Evolutionary conservation across 208 protist species (phyloP).

Genomic region (Leishmania aethiopica): DNA sequence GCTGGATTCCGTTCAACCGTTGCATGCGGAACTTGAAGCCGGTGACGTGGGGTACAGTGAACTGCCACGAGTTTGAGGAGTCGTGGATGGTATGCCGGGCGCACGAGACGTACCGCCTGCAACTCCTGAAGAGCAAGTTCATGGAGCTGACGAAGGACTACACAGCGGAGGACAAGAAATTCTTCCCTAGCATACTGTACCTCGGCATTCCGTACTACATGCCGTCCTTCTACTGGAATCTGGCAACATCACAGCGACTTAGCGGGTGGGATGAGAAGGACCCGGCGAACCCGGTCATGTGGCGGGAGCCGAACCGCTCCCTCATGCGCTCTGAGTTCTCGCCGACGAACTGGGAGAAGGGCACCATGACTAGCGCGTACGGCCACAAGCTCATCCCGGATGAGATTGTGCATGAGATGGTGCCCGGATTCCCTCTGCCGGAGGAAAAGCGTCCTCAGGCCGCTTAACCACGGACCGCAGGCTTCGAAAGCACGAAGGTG

Average conservation of each 20-base stretch:
- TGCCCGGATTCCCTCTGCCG: conserved; percentile 88
- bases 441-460: conserved; percentile 82
- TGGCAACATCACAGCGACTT: conserved; percentile 84
- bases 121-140: conserved; percentile 90
- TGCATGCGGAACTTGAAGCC: conserved; percentile 88
- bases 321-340: conserved; percentile 90
- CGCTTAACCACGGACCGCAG: not conserved
- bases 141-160: conserved; percentile 93
- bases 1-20: conserved; percentile 82
- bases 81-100: conserved; percentile 88
- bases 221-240: conserved; percentile 81
- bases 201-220: conserved; percentile 81
- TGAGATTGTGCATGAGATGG: conserved; percentile 84
- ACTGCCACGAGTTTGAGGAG: conserved; percentile 92
- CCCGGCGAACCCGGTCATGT: conserved; percentile 87
- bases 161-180: conserved; percentile 89
- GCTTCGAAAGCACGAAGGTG: not conserved
- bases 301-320: conserved; percentile 87
- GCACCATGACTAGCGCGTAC: conserved; percentile 83
- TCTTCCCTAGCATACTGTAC: conserved; percentile 89
- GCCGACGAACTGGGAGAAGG: conserved; percentile 89
- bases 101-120: conserved; percentile 87
- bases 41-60: conserved; percentile 83
- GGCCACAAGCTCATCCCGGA: conserved; percentile 88
- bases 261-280: conserved; percentile 91